phyloP scores from a whole-genome alignment of 371 early-diverging fungal genomes.

The Catenaria anguillulae region DNA sequence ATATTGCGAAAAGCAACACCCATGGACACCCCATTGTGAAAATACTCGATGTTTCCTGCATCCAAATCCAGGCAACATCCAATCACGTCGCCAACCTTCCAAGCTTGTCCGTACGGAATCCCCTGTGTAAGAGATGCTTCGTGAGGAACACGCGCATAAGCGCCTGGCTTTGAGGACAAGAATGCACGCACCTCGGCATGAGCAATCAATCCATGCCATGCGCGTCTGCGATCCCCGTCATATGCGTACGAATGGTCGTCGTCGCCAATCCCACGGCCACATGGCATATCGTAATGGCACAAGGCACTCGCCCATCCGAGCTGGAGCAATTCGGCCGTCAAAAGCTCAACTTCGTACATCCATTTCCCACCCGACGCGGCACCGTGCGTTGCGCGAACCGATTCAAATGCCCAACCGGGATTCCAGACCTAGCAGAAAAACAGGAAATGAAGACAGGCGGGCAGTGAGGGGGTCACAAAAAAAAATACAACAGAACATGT shows the following conservation, averaged over 20 bases:
- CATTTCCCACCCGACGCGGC: constrained; percentile 24
- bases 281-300: constrained; percentile 43
- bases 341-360: constrained; percentile 42
- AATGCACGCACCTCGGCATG: constrained; percentile 11
- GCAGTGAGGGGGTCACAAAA: too few relatives aligned
- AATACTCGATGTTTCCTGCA: constrained; percentile 33
- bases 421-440: constrained; percentile 3
- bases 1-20: constrained; percentile 52
- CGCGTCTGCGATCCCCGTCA: constrained; percentile 46
- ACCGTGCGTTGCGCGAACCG: constrained; percentile 28
- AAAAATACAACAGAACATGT: neutral
- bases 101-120: constrained; percentile 42
- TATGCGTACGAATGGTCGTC: constrained; percentile 48
- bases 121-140: neutral
- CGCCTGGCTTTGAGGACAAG: neutral
- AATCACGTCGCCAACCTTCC: constrained; percentile 44
- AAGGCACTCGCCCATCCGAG: constrained; percentile 48
- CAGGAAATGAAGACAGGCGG: too few relatives aligned
- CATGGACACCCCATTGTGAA: constrained; percentile 41
- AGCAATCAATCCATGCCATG: constrained; percentile 42
- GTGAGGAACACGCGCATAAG: neutral
- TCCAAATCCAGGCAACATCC: constrained; percentile 47
- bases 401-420: constrained; percentile 51
- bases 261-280: constrained; percentile 58
- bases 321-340: constrained; percentile 48